Evolutionary conservation across 108 stramenopile genomes (phyloP).

Genomic region (Skeletonema costatum): DNA sequence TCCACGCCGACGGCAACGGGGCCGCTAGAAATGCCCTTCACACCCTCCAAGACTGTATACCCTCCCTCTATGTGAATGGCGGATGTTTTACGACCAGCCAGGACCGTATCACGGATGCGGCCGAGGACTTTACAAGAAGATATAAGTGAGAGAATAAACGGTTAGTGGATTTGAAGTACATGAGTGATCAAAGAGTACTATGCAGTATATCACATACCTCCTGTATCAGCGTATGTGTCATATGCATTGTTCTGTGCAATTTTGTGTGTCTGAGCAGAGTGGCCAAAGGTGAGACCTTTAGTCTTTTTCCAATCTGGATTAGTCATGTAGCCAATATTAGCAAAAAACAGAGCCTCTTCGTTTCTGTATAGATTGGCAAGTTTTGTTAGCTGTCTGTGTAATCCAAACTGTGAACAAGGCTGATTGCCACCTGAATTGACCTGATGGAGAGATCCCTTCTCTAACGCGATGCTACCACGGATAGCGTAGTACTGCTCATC

Average conservation of each 20-base stretch:
- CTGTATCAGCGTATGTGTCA: no score
- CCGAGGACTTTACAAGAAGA: not conserved
- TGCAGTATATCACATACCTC: no score
- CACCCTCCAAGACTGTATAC: not conserved
- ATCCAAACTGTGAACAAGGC: constrained; percentile 46
- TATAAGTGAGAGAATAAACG: not conserved
- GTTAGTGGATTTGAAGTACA: no score
- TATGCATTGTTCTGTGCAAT: not conserved
- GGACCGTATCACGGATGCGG: not conserved
- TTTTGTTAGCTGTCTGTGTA: constrained; percentile 37
- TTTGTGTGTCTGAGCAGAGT: not conserved
- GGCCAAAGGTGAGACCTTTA: not conserved
- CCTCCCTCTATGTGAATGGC: not conserved
- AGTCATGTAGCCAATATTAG: constrained; percentile 48
- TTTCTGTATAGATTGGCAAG: constrained; percentile 48
- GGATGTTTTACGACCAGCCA: constrained; percentile 3
- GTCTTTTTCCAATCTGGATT: constrained; percentile 30
- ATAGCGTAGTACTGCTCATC: constrained; percentile 43
- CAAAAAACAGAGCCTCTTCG: constrained; percentile 41
- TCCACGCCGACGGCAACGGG: no score
- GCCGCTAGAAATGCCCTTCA: no score
- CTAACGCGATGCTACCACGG: constrained; percentile 43
- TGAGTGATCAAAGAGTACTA: no score
- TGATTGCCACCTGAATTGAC: constrained; percentile 40
- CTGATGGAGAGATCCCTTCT: constrained; percentile 11